These are phyloP conservation scores for Aspergillus quadricinctus DNA, from an alignment of 2,329 filamentous ascomycete species.

Conservation along the genomic window DNA sequence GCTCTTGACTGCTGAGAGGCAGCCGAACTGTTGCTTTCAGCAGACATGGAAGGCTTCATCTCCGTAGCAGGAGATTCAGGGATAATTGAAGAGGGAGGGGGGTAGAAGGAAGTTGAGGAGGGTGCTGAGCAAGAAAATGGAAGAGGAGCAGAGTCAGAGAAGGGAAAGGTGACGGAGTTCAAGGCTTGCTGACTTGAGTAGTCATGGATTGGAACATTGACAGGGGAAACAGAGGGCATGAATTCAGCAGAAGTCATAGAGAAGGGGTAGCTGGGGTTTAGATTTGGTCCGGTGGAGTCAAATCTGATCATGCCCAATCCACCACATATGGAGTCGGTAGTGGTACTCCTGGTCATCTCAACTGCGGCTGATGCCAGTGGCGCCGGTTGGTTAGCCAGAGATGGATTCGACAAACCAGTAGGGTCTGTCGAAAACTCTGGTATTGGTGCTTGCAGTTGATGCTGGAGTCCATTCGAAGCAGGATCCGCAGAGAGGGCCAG, in stretches of 20 bases:
- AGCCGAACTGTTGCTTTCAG: conserved; percentile 43
- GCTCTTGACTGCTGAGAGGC: conserved; percentile 43
- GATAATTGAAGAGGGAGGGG: conserved; percentile 24
- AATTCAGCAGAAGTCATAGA: conserved; percentile 26
- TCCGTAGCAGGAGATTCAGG: conserved; percentile 41
- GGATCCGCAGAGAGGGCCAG: conserved; percentile 22
- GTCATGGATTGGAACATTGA: conserved; percentile 27
- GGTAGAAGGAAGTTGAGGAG: conserved; percentile 27
- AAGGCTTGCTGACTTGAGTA: conserved; percentile 19
- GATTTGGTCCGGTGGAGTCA: conserved; percentile 36
- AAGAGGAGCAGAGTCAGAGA: conserved; percentile 27
- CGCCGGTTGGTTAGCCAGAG: conserved; percentile 23
- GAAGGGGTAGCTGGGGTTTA: conserved; percentile 28
- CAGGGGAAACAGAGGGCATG: conserved; percentile 23
- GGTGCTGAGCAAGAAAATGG: conserved; percentile 36
- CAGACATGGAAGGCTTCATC: conserved; percentile 49
- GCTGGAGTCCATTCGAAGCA: conserved; percentile 21
- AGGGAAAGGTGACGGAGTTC: conserved; percentile 25
- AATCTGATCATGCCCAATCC: conserved; percentile 43
- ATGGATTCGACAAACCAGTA: conserved; percentile 2
- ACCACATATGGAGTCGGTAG: conserved; percentile 43
- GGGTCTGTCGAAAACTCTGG: conserved; percentile 8
- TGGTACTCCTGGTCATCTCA: conserved; percentile 44
- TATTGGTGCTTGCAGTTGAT: conserved; percentile 21
- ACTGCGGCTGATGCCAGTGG: conserved; percentile 26